These are phyloP conservation scores for Aphanomyces cochlioides DNA, from an alignment of 352 stramenopile species.

Conservation along the genomic window DNA sequence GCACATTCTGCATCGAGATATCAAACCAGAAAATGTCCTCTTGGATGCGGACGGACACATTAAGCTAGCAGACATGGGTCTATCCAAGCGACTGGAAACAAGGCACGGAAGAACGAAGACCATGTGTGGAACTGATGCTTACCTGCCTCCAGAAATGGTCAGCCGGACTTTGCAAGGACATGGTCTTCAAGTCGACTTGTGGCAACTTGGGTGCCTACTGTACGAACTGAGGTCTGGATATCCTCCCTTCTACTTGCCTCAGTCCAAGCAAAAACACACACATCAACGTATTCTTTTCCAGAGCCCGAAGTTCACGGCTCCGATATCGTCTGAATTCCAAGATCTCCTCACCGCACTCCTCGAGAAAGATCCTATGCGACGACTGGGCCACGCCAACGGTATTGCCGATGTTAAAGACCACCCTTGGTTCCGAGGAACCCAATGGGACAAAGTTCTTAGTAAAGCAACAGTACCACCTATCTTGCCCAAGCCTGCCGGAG, in stretches of 20 bases:
- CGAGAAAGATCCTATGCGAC: constrained; percentile 79
- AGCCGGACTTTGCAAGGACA: constrained; percentile 70
- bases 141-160: constrained; percentile 87
- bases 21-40: constrained; percentile 92
- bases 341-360: constrained; percentile 61
- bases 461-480: constrained; percentile 60
- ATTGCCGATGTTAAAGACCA: constrained; percentile 67
- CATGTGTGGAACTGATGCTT: constrained; percentile 89
- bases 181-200: constrained; percentile 89
- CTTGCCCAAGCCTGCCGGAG: constrained; percentile 55
- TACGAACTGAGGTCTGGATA: constrained; percentile 91
- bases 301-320: constrained; percentile 77
- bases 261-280: constrained; percentile 85
- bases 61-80: constrained; percentile 88
- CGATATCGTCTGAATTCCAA: constrained; percentile 76
- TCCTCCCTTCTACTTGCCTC: constrained; percentile 88
- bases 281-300: constrained; percentile 89
- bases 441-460: constrained; percentile 73
- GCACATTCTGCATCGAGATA: constrained; percentile 91
- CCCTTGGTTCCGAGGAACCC: constrained; percentile 66
- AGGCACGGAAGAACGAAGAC: constrained; percentile 74
- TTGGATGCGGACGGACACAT: constrained; percentile 85
- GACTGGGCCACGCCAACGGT: constrained; percentile 56
- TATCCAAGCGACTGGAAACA: constrained; percentile 83
- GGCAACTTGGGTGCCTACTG: constrained; percentile 91